Conservation (phyloP, 2,329 filamentous ascomycete genomes). For the Epichloe scottii region DNA sequence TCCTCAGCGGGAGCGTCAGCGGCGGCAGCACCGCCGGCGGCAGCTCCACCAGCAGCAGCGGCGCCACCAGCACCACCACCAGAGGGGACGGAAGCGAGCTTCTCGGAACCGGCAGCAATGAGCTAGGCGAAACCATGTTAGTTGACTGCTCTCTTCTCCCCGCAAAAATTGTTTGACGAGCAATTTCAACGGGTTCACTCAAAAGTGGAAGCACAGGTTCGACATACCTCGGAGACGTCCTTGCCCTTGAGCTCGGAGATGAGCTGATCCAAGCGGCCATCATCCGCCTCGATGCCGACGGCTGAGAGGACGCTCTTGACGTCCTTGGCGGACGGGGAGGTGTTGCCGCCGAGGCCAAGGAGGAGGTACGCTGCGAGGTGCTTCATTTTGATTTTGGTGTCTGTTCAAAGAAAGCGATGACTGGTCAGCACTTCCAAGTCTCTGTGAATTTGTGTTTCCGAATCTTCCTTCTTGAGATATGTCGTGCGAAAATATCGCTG, state of each 20-base stretch:
- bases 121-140: slow-evolving; percentile 42
- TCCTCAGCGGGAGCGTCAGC: slow-evolving; percentile 40
- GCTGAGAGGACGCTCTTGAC: slow-evolving; percentile 82
- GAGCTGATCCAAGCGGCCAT: slow-evolving; percentile 74
- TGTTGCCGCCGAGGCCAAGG: slow-evolving; percentile 86
- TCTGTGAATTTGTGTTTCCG: too few relatives aligned
- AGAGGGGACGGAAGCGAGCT: slow-evolving; percentile 95
- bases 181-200: too few relatives aligned
- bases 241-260: slow-evolving; percentile 86
- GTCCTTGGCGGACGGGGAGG: slow-evolving; percentile 71
- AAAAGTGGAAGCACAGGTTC: background rate
- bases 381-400: slow-evolving; percentile 74
- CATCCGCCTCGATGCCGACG: slow-evolving; percentile 89
- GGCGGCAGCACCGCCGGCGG: slow-evolving; percentile 52
- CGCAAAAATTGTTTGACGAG: background rate
- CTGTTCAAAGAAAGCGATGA: slow-evolving; percentile 12
- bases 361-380: slow-evolving; percentile 99
- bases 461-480: too few relatives aligned
- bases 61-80: slow-evolving; percentile 76
- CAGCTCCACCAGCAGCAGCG: slow-evolving; percentile 52
- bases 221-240: slow-evolving; percentile 80
- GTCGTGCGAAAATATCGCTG: background rate
- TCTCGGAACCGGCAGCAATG: slow-evolving; percentile 77
- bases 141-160: background rate
- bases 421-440: too few relatives aligned